A percentile compares a stretch with the other conserved stretches of the same genome.
These are phyloP conservation scores for Plasmodium gaboni DNA, from an alignment of 169 alveolate species.

Conservation along the genomic window DNA sequence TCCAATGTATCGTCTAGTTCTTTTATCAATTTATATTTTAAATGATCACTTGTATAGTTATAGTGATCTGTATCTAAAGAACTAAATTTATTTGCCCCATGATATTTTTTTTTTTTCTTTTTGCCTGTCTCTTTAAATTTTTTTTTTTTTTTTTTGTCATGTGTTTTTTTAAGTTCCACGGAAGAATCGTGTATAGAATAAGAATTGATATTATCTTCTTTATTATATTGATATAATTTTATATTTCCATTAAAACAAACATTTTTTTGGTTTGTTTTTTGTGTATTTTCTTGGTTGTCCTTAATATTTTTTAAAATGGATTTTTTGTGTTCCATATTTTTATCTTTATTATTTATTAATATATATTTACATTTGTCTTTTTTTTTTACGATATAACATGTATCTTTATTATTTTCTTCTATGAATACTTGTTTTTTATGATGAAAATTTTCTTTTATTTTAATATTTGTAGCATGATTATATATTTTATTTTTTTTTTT, in stretches of 20 bases:
- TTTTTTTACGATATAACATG: not conserved
- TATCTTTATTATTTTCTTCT: not conserved
- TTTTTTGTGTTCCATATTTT: not conserved
- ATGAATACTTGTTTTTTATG: not conserved
- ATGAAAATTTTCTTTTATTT: not conserved
- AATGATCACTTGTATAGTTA: no score
- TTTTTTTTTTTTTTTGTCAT: not conserved
- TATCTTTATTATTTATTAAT: not conserved
- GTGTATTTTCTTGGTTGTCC: not conserved
- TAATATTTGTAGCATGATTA: not conserved
- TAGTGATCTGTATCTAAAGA: no score
- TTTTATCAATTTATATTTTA: no score
- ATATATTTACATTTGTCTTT: not conserved
- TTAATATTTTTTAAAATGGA: not conserved
- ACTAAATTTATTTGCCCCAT: not conserved
- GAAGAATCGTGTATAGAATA: slow-evolving; percentile 2
- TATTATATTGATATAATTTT: slow-evolving; percentile 18
- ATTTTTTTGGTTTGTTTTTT: not conserved
- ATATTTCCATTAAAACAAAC: slow-evolving; percentile 35
- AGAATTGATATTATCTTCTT: slow-evolving; percentile 13
- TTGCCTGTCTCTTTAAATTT: not conserved
- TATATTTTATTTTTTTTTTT: not conserved
- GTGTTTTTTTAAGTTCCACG: not conserved
- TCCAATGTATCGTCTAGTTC: no score
- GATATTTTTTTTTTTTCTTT: not conserved